Base-by-base conservation (phyloP, 768 basidiomycete species). In the Thelephora aurantiotincta region DNA sequence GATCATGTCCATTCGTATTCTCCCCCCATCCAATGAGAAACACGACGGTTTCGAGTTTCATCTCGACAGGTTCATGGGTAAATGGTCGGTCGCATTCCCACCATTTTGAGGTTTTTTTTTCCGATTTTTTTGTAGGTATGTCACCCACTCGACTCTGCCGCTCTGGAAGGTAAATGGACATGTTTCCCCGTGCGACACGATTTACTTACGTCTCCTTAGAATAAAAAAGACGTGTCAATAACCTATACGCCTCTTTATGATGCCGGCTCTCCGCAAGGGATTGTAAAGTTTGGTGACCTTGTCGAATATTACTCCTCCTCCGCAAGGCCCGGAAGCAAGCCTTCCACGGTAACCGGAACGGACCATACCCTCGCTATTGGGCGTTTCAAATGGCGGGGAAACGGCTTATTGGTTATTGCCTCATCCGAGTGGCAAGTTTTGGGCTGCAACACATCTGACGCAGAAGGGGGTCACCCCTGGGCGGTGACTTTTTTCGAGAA, bases 361-460 rank as follows among this genome's bases (percentile, higher is more conserved):
- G 14, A 5, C 33, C 23, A 19, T 33, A n/a, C 44, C 23, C 30
- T 46, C 23, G 13, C 52, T 50, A 12, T 46, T 9, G 44, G 50
- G 13, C 51, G 62, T 2, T 65, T 56, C 55, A 60, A 65, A 42
- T 69, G 68, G 68, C 58, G 65, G 38, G 68, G 68, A 0, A 60
- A 59, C 46, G 61, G 65, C 48, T 57, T 50, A 51, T 58, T 70
- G 6, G 57, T 58, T 48, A 63, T 66, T 50, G 59, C 63, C 2
- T 56, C 62, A 43, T 66, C 65, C 9, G 59, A 63, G 33, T 70
- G 68, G 69, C 64, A 69, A 55, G 54, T 69, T 5, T 53, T 70
- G 11, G 69, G 67, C 3, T 65, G 59, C 48, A 54, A 49, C 50
- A 35, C 38, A 26, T 50, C 44, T 22, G 26, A 18, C 42, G 20